Base-by-base conservation (phyloP, 225 moss, liverwort and hornwort species). In the Polytrichum commune region DNA sequence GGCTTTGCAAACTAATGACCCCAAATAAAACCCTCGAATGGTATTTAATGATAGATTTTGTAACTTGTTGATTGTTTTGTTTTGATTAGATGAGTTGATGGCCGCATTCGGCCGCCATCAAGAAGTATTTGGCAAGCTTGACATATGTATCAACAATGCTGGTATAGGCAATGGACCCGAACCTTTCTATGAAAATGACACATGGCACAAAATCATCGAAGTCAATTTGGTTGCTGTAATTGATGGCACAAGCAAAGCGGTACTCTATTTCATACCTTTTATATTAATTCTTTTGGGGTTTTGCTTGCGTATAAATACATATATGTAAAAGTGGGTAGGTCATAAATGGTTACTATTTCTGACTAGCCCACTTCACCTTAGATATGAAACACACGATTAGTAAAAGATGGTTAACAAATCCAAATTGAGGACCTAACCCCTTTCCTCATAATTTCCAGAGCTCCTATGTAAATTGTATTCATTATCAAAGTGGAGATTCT, bases 161-260 rank as follows among this genome's bases (percentile, higher is more conserved):
- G 89, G 89, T 4, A 62, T 90, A 35, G 9, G 35, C 54, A 29
- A 3, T 19, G 66, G 66, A 53, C 27, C 5, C 25, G 32, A 29
- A 18, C 24, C 7, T 4, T 82, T 79, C 57, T 73, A 60, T 7
- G 60, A 71, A 0, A 76, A 63, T 54, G 81, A 80, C 10, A 53
- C 18, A 6, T 89, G 86, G 89, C 83, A 84, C 35, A 80, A 73
- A 69, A 55, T 68, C 1, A 24, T 89, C 16, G 71, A 80, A 71
- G 54, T 89, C 20, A 84, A 89, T 70, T 63, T 83, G 10, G 8
- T 69, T 54, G 83, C 89, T 7, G 79, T 84, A 5, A 84, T 89
- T 64, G 89, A 89, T 67, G 86, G 89, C 38, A 89, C 89, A 70
- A 79, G 89, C 38, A 80, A 81, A 66, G 89, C 79, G 19, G 86